These are phyloP conservation scores for Ustulina deusta DNA, from an alignment of 2,329 filamentous ascomycete genomes.

Conservation along the genomic window DNA sequence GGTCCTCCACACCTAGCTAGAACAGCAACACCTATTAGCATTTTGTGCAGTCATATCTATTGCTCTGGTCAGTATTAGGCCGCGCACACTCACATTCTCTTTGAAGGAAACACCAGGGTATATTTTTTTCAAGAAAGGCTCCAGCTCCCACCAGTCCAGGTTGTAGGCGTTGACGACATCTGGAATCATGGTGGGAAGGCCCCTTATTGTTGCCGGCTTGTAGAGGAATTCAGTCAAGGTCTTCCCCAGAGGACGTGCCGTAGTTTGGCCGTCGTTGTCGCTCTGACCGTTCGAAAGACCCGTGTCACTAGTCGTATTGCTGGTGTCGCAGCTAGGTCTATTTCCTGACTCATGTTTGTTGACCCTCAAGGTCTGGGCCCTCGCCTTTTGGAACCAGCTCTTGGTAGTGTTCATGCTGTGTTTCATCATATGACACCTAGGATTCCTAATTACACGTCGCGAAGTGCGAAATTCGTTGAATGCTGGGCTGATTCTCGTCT, in stretches of 20 bases:
- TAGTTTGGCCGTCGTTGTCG: background rate
- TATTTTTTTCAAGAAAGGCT: conserved; percentile 14
- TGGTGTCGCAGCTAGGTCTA: conserved; percentile 1
- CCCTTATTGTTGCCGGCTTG: conserved; percentile 19
- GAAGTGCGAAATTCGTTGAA: conserved; percentile 6
- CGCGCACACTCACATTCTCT: conserved; percentile 29
- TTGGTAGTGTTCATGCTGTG: conserved; percentile 27
- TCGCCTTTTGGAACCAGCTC: conserved; percentile 32
- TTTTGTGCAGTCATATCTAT: background rate
- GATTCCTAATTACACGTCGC: conserved; percentile 11
- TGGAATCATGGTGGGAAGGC: conserved; percentile 8
- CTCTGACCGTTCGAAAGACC: conserved; percentile 1
- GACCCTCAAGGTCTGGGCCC: conserved; percentile 21
- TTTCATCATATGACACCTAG: conserved; percentile 19
- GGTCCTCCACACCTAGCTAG: conserved; percentile 22
- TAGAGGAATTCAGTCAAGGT: conserved; percentile 22
- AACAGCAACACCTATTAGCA: conserved; percentile 15
- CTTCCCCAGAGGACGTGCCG: conserved; percentile 9
- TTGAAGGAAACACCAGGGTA: conserved; percentile 25
- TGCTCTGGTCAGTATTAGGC: background rate
- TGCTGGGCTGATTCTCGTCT: conserved; percentile 12
- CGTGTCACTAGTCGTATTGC: conserved; percentile 9
- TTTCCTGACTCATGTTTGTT: background rate
- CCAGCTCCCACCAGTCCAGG: conserved; percentile 26
- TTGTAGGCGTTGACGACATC: conserved; percentile 28